phyloP scores from a whole-genome alignment of 768 basidiomycete genomes.

The Strobilomyces dryophilus region DNA sequence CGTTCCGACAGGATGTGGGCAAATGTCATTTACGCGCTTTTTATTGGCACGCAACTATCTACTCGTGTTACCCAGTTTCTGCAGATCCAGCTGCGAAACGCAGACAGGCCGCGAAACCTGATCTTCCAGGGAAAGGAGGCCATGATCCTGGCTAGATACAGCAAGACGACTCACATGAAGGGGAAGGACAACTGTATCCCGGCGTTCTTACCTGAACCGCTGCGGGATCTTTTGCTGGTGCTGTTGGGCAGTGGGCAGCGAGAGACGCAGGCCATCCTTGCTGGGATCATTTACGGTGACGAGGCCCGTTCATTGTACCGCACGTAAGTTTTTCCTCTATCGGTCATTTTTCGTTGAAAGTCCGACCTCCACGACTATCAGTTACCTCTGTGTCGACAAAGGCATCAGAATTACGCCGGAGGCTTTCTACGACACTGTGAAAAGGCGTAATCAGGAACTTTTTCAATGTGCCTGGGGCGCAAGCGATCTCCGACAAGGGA shows the following conservation, averaged over 20 bases:
- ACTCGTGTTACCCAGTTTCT: neutral
- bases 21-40: neutral
- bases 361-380: neutral
- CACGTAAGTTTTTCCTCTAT: neutral
- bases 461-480: constrained; percentile 5
- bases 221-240: neutral
- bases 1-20: neutral
- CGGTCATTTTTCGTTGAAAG: neutral
- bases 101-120: neutral
- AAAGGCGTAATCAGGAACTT: neutral
- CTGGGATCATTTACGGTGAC: neutral
- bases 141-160: neutral
- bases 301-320: neutral
- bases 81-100: neutral
- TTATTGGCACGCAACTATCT: neutral
- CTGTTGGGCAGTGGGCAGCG: neutral
- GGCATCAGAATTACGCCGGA: neutral
- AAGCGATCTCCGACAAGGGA: constrained; percentile 2
- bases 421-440: neutral
- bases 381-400: neutral
- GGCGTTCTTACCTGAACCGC: neutral
- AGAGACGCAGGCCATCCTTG: neutral
- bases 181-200: neutral
- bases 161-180: neutral
- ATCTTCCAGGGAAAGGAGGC: neutral